These are phyloP conservation scores for Huntiella moniliformis DNA, from an alignment of 2,329 filamentous ascomycete species.

Conservation along the genomic window DNA sequence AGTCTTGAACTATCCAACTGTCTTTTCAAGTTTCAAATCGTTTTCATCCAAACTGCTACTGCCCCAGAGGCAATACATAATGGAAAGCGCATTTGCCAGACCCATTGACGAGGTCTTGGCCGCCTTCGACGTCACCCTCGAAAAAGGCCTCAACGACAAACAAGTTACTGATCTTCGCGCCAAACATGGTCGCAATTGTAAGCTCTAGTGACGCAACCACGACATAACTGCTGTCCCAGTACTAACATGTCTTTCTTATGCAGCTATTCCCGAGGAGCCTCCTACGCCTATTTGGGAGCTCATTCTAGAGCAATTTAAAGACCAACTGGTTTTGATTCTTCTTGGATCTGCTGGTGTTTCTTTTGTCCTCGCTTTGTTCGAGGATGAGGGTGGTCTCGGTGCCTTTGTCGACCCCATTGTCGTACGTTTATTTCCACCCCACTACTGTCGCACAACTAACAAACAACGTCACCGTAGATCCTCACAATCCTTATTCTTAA, in stretches of 20 bases:
- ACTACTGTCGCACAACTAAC: neutral
- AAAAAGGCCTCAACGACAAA: slow-evolving; percentile 36
- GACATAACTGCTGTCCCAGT: neutral
- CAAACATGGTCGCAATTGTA: slow-evolving; percentile 50
- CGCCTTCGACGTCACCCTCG: slow-evolving; percentile 36
- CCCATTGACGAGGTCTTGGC: slow-evolving; percentile 39
- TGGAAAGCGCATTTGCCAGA: slow-evolving; percentile 46
- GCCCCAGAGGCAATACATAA: slow-evolving; percentile 17
- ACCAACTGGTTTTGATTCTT: slow-evolving; percentile 90
- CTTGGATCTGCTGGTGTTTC: slow-evolving; percentile 84
- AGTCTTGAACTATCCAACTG: neutral
- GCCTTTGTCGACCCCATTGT: slow-evolving; percentile 93
- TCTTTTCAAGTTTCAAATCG: slow-evolving; percentile 3
- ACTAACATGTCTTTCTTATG: neutral
- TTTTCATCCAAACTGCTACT: neutral
- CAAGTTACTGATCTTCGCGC: slow-evolving; percentile 36
- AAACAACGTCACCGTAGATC: slow-evolving; percentile 37
- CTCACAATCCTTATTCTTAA: slow-evolving; percentile 94
- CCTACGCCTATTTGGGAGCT: slow-evolving; percentile 93
- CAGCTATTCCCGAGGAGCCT: slow-evolving; percentile 63
- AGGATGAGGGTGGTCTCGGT: slow-evolving; percentile 84
- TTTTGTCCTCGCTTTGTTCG: slow-evolving; percentile 81
- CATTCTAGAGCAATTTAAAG: slow-evolving; percentile 96
- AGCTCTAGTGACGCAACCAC: neutral
- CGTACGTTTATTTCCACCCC: slow-evolving; percentile 38